Conservation (phyloP, 1,284 basidiomycete genomes). For the Trametes pubescens region DNA sequence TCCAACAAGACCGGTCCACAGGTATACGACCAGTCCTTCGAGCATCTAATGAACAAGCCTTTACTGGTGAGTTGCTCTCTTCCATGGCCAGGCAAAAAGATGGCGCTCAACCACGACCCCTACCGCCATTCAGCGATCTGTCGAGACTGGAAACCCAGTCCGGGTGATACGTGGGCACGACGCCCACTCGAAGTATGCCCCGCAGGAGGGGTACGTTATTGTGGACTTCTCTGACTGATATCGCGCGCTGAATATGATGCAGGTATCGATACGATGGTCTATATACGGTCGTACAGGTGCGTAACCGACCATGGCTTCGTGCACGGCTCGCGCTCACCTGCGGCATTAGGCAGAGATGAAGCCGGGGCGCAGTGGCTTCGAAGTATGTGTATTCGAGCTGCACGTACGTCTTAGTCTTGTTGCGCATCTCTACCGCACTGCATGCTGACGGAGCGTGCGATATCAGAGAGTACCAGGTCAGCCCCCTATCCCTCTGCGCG, state of each 20-base stretch:
- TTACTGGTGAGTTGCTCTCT: slow-evolving; percentile 2
- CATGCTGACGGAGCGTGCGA: neutral
- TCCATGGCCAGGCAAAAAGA: too few species aligned
- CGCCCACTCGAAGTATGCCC: slow-evolving; percentile 9
- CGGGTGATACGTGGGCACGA: slow-evolving; percentile 2
- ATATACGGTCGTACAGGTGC: slow-evolving; percentile 5
- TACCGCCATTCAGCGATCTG: neutral
- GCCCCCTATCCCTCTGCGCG: too few species aligned
- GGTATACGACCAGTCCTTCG: slow-evolving; percentile 1
- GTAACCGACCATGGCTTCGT: neutral
- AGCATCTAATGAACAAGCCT: slow-evolving; percentile 1
- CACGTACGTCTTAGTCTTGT: neutral
- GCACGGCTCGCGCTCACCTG: neutral
- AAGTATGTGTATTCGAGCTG: slow-evolving; percentile 11
- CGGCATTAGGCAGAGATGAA: neutral
- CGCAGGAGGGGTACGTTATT: slow-evolving; percentile 7
- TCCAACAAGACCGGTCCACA: neutral
- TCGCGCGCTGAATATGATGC: too few species aligned
- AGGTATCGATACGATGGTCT: slow-evolving; percentile 19
- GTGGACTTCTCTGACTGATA: neutral
- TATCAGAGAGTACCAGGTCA: too few species aligned
- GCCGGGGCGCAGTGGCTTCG: neutral
- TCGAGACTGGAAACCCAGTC: neutral
- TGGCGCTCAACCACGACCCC: too few species aligned
- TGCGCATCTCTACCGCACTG: neutral